Evolutionary conservation across 108 stramenopile genomes (phyloP).

Genomic region (Fistulifera pelliculosa): DNA sequence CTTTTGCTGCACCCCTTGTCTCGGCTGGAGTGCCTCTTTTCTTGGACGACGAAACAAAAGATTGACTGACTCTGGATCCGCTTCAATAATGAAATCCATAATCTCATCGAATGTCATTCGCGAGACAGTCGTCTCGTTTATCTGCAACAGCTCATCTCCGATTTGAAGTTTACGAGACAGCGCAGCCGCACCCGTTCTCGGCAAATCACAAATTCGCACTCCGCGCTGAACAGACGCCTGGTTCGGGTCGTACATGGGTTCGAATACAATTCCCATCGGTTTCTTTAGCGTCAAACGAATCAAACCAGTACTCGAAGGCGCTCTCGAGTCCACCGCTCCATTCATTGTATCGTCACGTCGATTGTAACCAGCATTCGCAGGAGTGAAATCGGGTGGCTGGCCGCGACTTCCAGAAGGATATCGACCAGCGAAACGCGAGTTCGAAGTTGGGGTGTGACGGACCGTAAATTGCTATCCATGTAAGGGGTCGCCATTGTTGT

Average conservation of each 20-base stretch:
- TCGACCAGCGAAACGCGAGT: neutral
- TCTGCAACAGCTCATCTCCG: constrained; percentile 74
- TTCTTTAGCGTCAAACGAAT: constrained; percentile 73
- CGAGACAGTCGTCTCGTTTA: constrained; percentile 82
- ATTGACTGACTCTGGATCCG: constrained; percentile 72
- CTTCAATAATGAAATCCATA: constrained; percentile 87
- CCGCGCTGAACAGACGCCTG: constrained; percentile 48
- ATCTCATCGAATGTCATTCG: constrained; percentile 81
- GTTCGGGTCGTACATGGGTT: constrained; percentile 80
- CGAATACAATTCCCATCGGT: constrained; percentile 88
- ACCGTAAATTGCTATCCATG: neutral
- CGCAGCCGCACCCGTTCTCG: constrained; percentile 78
- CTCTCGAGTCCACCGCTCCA: neutral
- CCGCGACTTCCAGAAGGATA: too few species aligned
- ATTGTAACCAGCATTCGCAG: too few species aligned
- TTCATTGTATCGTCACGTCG: too few species aligned
- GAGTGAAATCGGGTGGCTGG: too few species aligned
- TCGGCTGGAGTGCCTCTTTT: constrained; percentile 38
- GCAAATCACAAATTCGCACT: constrained; percentile 79
- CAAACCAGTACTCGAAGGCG: constrained; percentile 36
- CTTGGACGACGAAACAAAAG: constrained; percentile 72
- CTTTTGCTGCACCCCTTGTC: constrained; percentile 34
- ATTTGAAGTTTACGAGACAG: constrained; percentile 65
- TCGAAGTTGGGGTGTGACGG: constrained; percentile 3
- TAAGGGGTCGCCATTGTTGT: constrained; percentile 2